Evolutionary conservation across 2,329 filamentous ascomycete species (phyloP), one percentile per base, ranked within the genome.

Genomic region (Fusarium sp.): DNA sequence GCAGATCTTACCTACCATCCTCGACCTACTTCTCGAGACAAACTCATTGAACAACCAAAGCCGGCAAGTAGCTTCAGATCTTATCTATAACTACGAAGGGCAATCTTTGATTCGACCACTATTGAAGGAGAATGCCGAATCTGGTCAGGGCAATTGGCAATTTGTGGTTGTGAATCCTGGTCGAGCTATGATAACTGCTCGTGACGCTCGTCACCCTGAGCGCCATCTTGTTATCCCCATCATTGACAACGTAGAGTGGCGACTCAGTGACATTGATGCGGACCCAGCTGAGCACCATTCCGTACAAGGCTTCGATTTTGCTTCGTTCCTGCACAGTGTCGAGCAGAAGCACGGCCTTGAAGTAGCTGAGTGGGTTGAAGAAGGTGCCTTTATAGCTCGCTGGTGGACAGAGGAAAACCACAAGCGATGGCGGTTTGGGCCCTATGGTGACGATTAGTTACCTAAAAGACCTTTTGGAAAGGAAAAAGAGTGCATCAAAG

Each of bases 331-430:
- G 28, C 58, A 56, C 2, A 66, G 60, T 14, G 65, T 78, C 1
- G 48, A 75, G 43, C 17, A 51, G 7, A 62, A 68, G 15, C 56
- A 73, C 20, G 74, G 75, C 4, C 26, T 56, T 5, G 73, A 73
- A 2, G 72, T 71, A 1, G 69, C 75, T 4, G 55, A 62, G 19
- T 77, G 76, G 76, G 71, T 68, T 8, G 73, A 78, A 40, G 74
- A 76, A 45, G 77, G 72, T 0, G 71, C 75, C 7, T 75, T 75
- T 6, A 66, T 77, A 12, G 71, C 71, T 4, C 67, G 74, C 3
- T 78, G 77, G 76, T 79, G 75, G 73, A 70, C 75, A 7, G 71
- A 77, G 26, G 76, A 78, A 42, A 77, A 78, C 48, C 68, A 67
- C 32, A 77, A 74, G 57, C 73, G 76, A 57, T 78, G 75, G 71